Conservation (phyloP, 805 yeast genomes). For the Barnettozyma wickerhamii region DNA sequence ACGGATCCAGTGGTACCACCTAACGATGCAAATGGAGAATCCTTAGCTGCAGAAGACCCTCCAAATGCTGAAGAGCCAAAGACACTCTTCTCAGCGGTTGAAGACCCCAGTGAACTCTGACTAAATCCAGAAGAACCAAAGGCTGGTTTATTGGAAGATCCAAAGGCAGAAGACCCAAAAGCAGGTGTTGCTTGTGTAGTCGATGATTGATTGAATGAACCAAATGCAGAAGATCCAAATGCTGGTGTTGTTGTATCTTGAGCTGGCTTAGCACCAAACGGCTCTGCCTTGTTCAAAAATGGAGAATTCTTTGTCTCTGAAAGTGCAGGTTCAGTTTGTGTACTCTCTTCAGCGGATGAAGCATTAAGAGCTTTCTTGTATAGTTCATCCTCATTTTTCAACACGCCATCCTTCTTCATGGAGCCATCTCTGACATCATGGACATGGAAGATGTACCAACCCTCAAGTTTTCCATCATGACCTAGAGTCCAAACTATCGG, state of each 20-base stretch:
- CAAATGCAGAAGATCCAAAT: constrained; percentile 21
- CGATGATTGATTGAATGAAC: constrained; percentile 1
- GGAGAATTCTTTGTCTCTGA: background rate
- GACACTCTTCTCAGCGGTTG: background rate
- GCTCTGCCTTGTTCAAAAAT: too few relatives aligned
- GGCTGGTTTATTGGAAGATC: constrained; percentile 17
- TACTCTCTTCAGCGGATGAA: background rate
- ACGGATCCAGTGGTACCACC: background rate
- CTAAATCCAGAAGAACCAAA: constrained; percentile 24
- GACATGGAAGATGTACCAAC: constrained; percentile 63
- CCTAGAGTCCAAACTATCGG: constrained; percentile 65
- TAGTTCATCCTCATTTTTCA: constrained; percentile 6
- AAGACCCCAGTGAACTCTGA: constrained; percentile 2
- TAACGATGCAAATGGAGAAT: constrained; percentile 11
- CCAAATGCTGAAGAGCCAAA: constrained; percentile 23
- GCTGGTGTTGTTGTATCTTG: background rate
- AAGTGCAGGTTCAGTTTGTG: background rate
- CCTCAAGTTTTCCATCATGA: constrained; percentile 54
- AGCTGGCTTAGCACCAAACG: background rate
- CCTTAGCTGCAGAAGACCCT: constrained; percentile 5
- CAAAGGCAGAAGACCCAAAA: constrained; percentile 25
- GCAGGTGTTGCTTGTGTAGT: constrained; percentile 17
- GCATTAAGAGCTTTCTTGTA: constrained; percentile 1
- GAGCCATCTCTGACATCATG: constrained; percentile 40
- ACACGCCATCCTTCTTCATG: constrained; percentile 21